A percentile compares a stretch with the other conserved stretches of the same genome.
These are phyloP conservation scores for Oryza meyeriana DNA, from an alignment of 176 grass and related monocot genomes.

Conservation along the genomic window DNA sequence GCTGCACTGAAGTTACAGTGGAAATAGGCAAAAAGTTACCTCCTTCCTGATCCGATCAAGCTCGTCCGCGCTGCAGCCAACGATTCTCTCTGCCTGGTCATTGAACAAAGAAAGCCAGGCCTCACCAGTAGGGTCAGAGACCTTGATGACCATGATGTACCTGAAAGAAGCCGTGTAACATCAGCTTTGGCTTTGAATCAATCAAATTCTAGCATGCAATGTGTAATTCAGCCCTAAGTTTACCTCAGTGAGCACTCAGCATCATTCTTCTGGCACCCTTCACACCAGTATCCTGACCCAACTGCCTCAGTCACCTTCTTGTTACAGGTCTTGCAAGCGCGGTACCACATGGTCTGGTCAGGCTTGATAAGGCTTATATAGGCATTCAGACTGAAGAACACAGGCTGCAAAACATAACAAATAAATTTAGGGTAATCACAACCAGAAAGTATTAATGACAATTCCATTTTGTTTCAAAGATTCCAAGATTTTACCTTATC, in stretches of 20 bases:
- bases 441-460: background rate
- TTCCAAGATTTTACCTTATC: conserved; percentile 58
- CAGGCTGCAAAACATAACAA: conserved; percentile 48
- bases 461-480: background rate
- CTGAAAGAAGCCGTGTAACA: conserved; percentile 36
- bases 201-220: background rate
- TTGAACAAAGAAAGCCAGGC: conserved; percentile 93
- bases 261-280: conserved; percentile 80
- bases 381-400: conserved; percentile 66
- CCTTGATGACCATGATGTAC: conserved; percentile 88
- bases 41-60: conserved; percentile 83
- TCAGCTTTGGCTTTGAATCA: background rate
- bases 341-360: conserved; percentile 95
- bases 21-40: conserved; percentile 24
- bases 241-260: conserved; percentile 78
- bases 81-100: conserved; percentile 85
- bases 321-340: conserved; percentile 90
- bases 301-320: conserved; percentile 86
- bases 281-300: conserved; percentile 88
- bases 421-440: background rate
- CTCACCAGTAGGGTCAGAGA: conserved; percentile 83
- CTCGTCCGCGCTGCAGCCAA: conserved; percentile 86
- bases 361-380: conserved; percentile 82
- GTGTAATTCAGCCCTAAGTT: background rate
- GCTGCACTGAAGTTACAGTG: background rate